Evolutionary conservation across 2,329 filamentous ascomycete genomes (phyloP).

Genomic region (Paracoccidioides brasiliensis): DNA sequence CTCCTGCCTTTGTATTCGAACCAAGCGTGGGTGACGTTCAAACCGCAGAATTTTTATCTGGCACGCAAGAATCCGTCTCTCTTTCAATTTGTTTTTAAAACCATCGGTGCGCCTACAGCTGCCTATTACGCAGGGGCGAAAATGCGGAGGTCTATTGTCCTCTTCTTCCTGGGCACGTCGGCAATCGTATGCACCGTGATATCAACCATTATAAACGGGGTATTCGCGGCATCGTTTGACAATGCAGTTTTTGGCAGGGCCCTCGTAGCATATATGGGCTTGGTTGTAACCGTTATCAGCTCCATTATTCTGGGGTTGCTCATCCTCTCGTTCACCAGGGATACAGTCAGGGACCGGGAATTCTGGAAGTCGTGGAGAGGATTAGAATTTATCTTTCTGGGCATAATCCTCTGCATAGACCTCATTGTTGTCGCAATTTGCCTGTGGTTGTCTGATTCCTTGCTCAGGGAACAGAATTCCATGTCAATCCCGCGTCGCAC

Average conservation of each 20-base stretch:
- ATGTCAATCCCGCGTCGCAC: neutral
- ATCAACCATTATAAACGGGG: conserved; percentile 2
- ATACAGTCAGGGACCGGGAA: neutral
- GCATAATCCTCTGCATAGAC: neutral
- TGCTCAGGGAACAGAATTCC: neutral
- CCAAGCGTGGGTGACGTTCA: neutral
- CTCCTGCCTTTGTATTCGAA: neutral
- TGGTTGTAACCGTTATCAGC: conserved; percentile 1
- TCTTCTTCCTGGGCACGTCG: neutral
- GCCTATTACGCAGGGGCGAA: neutral
- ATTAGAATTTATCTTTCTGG: neutral
- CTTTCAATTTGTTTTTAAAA: neutral
- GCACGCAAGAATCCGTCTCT: neutral
- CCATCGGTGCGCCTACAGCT: neutral
- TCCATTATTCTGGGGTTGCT: conserved; percentile 2
- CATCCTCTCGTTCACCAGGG: neutral
- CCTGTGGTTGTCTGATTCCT: neutral
- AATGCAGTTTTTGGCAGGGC: neutral
- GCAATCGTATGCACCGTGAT: conserved; percentile 1
- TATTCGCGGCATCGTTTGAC: conserved; percentile 3
- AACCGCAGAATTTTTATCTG: neutral
- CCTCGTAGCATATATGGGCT: neutral
- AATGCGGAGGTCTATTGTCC: neutral
- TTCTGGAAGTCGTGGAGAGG: conserved; percentile 1
- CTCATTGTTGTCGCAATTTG: neutral